Base-by-base conservation (phyloP, 2,329 filamentous ascomycete species). In the Xylaria sp. region DNA sequence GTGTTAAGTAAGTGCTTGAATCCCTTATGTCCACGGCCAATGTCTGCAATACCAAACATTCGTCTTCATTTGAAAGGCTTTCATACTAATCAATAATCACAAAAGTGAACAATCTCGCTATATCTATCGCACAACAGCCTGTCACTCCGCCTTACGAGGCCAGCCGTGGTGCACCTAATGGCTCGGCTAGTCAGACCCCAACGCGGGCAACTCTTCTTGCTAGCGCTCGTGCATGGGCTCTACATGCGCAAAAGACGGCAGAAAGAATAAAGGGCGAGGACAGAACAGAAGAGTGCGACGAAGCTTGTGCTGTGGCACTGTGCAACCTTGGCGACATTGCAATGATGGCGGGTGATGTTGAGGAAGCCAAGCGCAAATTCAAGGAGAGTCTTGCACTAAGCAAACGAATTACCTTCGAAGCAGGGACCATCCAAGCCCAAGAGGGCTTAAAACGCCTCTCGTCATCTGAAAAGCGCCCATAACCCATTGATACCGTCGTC, bases 291-390 rank as follows among this genome's bases (percentile, higher is more conserved):
- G 91, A 96, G 67, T 97, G 93, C 67, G 91, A 96, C 69, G 72
- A 88, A 51, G 90, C 88, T 1, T 97, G 92, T 66, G 89, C 88
- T 2, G 89, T 88, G 5, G 89, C 92, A 7, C 85, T 90, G n/a
- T 89, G 91, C 71, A 96, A 95, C 68, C 82, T 96, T 48, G 93
- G 87, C 20, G 90, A 95, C 64, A 87, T 97, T 62, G 88, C 90
- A 0, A 85, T 89, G 61, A 87, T 94, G 82, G 74, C 86, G 55
- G 87, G 88, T 1, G 81, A 89, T 63, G 66, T 78, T 1, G 75
- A 76, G 3, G 80, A 89, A 61, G 92, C 93, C 1, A 80, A 80
- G 64, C 79, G 78, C 63, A 83, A 82, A 66, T 96, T 90, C 67
- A 74, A 80, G 49, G 83, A 95, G 68, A 88, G 89, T 8, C 80